Base-by-base conservation (phyloP, 1,139 yeast species). In the Saccharomyces pastorianus region DNA sequence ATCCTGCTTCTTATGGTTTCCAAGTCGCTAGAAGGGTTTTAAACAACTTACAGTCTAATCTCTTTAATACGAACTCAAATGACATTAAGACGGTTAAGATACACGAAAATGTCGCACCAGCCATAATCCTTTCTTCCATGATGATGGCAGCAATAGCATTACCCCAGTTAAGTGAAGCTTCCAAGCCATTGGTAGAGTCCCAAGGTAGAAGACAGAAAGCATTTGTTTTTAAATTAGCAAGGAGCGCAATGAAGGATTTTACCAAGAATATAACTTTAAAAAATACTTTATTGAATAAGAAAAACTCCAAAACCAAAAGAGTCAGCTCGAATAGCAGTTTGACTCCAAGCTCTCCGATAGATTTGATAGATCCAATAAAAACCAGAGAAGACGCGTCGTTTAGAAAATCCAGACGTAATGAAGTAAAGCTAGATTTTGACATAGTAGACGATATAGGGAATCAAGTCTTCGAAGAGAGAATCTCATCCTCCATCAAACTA, bases 201-300 rank as follows among this genome's bases (percentile, higher is more conserved):
- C 98, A 93, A 70, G 96, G 91, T 6, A 82, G 78, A 58, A 87
- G 85, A 59, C 88, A 87, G 61, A 83, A 88, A 59, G 82, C 96
- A 0, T 80, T 85, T 64, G 84, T 89, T 1, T 89, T 90, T 66
- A 84, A 82, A 61, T 71, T 86, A 41, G 91, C 89, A 0, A 78
- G 76, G 58, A 85, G 82, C 60, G 83, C 85, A 54, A 85, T 84
- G 57, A 77, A 77, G 55, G 73, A 82, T 23, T 69, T 86, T 38
- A 84, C 87, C 0, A 82, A 75, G 59, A 85, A 85, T 59, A 65
- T 85, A 46, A 85, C 91, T 0, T 63, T 83, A 66, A 84, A 83
- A 60, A 85, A 85, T 62, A 76, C 81, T 5, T 60, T 71, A 46
- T 67, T 71, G 47, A 77, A 77, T 60, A 73, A 75, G 27, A 63